Base-by-base conservation (phyloP, 176 grass and related monocot genomes). In the Stipa capillata region DNA sequence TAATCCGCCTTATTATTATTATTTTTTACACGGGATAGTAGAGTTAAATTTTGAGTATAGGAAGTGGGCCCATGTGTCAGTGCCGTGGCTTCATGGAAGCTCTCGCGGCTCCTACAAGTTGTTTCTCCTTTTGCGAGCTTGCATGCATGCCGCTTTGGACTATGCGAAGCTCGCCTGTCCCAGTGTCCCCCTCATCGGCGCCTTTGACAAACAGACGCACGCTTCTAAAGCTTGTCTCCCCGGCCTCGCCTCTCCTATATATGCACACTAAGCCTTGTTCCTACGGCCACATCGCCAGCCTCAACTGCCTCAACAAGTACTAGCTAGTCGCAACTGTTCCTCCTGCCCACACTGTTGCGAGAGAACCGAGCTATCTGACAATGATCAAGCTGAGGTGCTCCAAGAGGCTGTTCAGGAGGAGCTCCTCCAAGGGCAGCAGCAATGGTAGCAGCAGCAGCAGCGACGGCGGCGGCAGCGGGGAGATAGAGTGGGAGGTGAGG, bases 371-470 rank as follows among this genome's bases (percentile, higher is more conserved):
- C 40, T 69, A 17, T 28, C 28, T 47, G 44, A 85, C 48, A 8
- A 92, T 94, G 95, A 87, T 93, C 41, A 98, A 92, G 85, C 45
- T 98, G 43, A 94, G 89, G 80, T 84, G 29, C 86, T 90, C 96
- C 27, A 98, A 91, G 96, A 98, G 59, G 86, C 81, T 98, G 32
- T 98, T 98, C 90, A 91, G 89, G 87, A 98, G 85, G 76, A 95
- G 85, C 58, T 89, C 70, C 51, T 93, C 90, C 57, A 97, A 92
- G 85, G 12, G 54, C 28, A 92, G 78, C 33, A 60, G 75, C 27
- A 25, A 41, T 27, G 44, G 61, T 59, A 68, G 78, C 57, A 68
- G 35, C 12, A 47, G 48, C 40, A 50, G 80, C 60, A 74, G 70
- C 60, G 84, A 33, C n/a, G 20, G 52, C 39, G 7, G 36, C 6